A percentile compares a stretch with the other conserved stretches of the same genome.
These are phyloP conservation scores for Phyllachora maydis DNA, from an alignment of 2,329 filamentous ascomycete species.

Conservation along the genomic window DNA sequence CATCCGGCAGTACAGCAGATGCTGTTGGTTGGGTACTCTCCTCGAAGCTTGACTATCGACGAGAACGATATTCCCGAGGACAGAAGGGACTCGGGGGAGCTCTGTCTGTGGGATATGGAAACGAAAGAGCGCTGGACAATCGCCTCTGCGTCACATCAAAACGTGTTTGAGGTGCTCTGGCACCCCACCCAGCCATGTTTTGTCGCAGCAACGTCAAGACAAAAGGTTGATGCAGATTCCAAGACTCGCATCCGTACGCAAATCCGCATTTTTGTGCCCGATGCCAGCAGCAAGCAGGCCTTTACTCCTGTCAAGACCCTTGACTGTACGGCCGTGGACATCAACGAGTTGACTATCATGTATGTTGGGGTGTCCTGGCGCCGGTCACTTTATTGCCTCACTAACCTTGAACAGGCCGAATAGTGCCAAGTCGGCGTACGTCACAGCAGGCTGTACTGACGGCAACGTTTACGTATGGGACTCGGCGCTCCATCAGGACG, in stretches of 20 bases:
- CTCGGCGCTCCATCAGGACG: slow-evolving; percentile 29
- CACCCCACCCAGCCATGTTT: slow-evolving; percentile 33
- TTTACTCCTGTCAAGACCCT: slow-evolving; percentile 29
- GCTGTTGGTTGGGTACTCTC: slow-evolving; percentile 41
- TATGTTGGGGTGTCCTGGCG: slow-evolving; percentile 6
- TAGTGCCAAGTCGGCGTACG: slow-evolving; percentile 23
- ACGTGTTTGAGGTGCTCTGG: slow-evolving; percentile 45
- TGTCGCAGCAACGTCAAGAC: slow-evolving; percentile 34
- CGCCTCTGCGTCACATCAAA: slow-evolving; percentile 28
- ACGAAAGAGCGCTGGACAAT: slow-evolving; percentile 22
- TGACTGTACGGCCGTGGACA: slow-evolving; percentile 37
- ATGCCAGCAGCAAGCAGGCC: slow-evolving; percentile 6
- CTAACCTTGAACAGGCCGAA: slow-evolving; percentile 22
- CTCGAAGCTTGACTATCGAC: slow-evolving; percentile 27
- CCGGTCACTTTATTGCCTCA: no score
- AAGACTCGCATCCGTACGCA: slow-evolving; percentile 29
- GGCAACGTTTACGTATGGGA: slow-evolving; percentile 44
- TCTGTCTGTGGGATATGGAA: slow-evolving; percentile 35
- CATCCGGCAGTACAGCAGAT: slow-evolving; percentile 22
- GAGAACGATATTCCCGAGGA: slow-evolving; percentile 38
- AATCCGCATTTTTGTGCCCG: slow-evolving; percentile 26
- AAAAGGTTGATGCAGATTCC: no score
- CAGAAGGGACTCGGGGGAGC: slow-evolving; percentile 33
- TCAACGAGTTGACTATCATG: slow-evolving; percentile 40
- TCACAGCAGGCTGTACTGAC: slow-evolving; percentile 41